phyloP scores from a whole-genome alignment of 208 protist genomes.

The Crithidia brevicula region DNA sequence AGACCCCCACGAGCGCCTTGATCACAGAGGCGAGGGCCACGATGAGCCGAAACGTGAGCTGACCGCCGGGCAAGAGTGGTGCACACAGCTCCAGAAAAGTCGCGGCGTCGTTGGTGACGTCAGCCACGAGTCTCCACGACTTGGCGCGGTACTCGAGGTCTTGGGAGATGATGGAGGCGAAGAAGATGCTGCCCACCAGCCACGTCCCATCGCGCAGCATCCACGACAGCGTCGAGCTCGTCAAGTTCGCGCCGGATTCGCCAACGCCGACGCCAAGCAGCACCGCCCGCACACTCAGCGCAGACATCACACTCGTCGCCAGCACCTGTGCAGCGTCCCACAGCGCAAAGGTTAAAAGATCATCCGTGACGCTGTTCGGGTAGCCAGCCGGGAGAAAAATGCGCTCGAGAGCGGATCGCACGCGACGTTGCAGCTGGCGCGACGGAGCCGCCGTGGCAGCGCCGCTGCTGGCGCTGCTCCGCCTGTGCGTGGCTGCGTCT shows the following conservation, averaged over 20 bases:
- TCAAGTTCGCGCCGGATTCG: conserved; percentile 36
- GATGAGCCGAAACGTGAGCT: conserved; percentile 34
- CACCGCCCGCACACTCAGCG: conserved; percentile 58
- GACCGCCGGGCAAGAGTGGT: conserved; percentile 26
- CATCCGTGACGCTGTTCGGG: conserved; percentile 58
- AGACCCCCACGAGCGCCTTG: conserved; percentile 54
- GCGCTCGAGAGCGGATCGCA: conserved; percentile 19
- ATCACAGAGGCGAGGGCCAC: conserved; percentile 36
- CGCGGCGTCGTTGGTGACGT: conserved; percentile 57
- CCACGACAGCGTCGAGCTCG: conserved; percentile 57
- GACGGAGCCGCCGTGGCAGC: background rate
- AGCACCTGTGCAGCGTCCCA: conserved; percentile 46
- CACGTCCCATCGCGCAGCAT: conserved; percentile 60
- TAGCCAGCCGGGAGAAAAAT: conserved; percentile 68
- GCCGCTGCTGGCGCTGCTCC: background rate
- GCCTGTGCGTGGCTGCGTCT: background rate
- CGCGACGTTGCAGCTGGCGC: background rate
- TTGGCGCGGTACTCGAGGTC: conserved; percentile 59
- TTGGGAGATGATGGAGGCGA: conserved; percentile 39
- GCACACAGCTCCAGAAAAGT: conserved; percentile 49
- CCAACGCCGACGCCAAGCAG: conserved; percentile 59
- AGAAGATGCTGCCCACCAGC: conserved; percentile 53
- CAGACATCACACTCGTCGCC: conserved; percentile 38
- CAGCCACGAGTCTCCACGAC: conserved; percentile 62
- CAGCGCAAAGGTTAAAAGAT: conserved; percentile 39